Evolutionary conservation across 148 eudicot species (phyloP), one percentile per base, ranked within the genome.

Genomic region (Nepenthes gracilis): DNA sequence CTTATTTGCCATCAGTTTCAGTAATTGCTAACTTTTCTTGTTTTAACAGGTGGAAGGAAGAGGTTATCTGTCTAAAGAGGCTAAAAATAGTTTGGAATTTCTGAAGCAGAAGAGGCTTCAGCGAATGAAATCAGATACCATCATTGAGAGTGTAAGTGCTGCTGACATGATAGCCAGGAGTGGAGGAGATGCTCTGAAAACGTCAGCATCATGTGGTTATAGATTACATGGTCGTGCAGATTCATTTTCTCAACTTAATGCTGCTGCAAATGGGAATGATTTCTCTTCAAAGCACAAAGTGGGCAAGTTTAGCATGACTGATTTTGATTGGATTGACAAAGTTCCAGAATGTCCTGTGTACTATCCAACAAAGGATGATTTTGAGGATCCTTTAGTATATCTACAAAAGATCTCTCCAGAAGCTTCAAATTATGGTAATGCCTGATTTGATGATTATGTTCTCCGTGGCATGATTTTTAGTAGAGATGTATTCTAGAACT

Each of bases 361-460:
- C 59, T 57, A 45, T 72, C 99, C 96, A 53, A 77, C 79, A 71
- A 84, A 68, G 70, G 83, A 93, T 64, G 98, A 93, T 65, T 93
- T 93, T 77, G 87, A 84, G 65, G 98, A 93, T 76, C 98, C 96
- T 47, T 74, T 93, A 60, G 81, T 81, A 36, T 93, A 86, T 79
- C 59, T 93, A 78, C 91, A 86, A 70, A 88, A 72, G 77, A 88
- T 93, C 61, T 87, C 92, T 48, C 96, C 96, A 9, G 87, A 88
- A 70, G 96, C 96, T 60, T 93, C 98, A 36, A 88, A 73, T 83
- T 84, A 77, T 75, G 98, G 98, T 93, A 49, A 40, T 49, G 12
- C 13, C 3, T 49, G 53, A 10, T 49, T 11, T 49, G 15, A 5
- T 49, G 53, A 11, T n/a, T n/a, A 10, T 49, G 53, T n/a, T 10